A percentile compares a stretch with the other conserved stretches of the same genome.
Evolutionary conservation across 805 yeast genomes (phyloP).

Genomic region (Grigorovia humatica): DNA sequence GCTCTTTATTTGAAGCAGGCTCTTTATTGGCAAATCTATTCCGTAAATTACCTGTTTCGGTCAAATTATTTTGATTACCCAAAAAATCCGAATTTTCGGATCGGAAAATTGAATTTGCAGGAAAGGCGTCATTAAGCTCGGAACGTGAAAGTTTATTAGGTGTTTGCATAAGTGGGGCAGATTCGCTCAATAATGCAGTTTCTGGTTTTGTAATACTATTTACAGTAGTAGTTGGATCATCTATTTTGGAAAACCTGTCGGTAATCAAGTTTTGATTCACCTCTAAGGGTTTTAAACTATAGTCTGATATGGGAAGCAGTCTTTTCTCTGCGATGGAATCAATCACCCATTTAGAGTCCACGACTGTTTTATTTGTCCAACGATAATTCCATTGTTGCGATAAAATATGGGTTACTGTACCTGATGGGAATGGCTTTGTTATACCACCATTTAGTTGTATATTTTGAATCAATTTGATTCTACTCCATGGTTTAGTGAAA

Average conservation of each 20-base stretch:
- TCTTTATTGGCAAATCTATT: not conserved
- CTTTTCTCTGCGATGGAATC: slow-evolving; percentile 44
- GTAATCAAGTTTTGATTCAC: not conserved
- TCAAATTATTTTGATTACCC: not conserved
- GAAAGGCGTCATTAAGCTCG: not conserved
- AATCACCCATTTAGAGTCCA: slow-evolving; percentile 70
- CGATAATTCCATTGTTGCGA: slow-evolving; percentile 69
- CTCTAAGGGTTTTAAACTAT: slow-evolving; percentile 8
- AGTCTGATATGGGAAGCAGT: slow-evolving; percentile 63
- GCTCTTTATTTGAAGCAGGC: too few relatives aligned
- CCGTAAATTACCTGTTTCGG: not conserved
- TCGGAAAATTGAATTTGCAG: not conserved
- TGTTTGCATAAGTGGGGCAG: not conserved
- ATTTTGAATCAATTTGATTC: slow-evolving; percentile 56
- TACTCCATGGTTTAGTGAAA: slow-evolving; percentile 64
- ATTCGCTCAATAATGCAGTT: too few relatives aligned
- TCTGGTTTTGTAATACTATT: too few relatives aligned
- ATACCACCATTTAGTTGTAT: slow-evolving; percentile 74
- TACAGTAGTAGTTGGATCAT: too few relatives aligned
- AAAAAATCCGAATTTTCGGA: not conserved
- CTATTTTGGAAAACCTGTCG: not conserved
- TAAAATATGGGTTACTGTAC: slow-evolving; percentile 59
- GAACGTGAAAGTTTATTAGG: not conserved
- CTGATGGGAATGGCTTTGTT: slow-evolving; percentile 55
- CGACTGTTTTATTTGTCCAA: slow-evolving; percentile 47